Conservation (phyloP, 495 filamentous ascomycete genomes). For the Cairneyella variabilis region DNA sequence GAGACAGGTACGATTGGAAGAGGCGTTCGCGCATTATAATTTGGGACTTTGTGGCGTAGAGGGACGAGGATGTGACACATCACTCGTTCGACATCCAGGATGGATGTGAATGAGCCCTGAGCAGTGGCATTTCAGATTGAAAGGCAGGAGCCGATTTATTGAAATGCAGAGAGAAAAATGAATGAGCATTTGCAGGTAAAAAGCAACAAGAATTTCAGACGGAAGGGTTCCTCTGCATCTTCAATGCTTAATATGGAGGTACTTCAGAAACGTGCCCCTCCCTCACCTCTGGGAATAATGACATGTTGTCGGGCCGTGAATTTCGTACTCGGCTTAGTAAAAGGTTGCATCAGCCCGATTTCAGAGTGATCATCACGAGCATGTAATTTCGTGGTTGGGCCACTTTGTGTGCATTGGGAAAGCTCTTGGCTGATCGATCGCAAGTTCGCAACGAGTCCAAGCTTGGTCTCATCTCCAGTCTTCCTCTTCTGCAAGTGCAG, state of each 20-base stretch:
- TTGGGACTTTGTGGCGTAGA: neutral
- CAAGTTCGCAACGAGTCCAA: no score
- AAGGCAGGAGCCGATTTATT: neutral
- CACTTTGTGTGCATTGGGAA: no score
- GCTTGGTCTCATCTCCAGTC: no score
- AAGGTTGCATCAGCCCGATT: no score
- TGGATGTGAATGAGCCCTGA: neutral
- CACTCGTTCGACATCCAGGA: neutral
- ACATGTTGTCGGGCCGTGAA: neutral
- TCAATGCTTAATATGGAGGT: neutral
- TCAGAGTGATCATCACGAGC: no score
- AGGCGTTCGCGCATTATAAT: slow-evolving; percentile 57
- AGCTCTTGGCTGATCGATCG: no score
- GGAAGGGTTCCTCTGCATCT: no score
- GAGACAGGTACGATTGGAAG: slow-evolving; percentile 79
- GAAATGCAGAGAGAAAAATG: neutral
- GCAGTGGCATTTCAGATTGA: neutral
- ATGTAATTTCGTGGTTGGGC: no score
- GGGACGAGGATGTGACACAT: neutral
- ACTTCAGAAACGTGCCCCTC: neutral
- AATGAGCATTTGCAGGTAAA: no score
- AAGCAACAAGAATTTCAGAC: no score
- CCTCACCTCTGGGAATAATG: neutral
- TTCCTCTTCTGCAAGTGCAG: no score
- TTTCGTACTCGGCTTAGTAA: no score